Evolutionary conservation across 306 rosid species (phyloP).

Genomic region (Prunus dulcis): DNA sequence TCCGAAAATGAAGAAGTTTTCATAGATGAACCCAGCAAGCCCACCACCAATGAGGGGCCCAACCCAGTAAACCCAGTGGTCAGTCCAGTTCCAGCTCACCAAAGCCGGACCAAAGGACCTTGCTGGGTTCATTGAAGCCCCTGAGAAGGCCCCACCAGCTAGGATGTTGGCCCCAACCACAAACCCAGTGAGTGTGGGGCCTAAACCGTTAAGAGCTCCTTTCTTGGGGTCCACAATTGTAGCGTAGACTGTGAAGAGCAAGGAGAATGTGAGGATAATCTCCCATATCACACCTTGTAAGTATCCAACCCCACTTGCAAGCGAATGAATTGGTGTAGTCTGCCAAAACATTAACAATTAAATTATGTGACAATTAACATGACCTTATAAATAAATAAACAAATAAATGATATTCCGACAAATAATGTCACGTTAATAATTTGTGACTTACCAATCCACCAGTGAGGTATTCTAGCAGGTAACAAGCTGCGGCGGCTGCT

Average conservation of each 20-base stretch:
- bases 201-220: slow-evolving; percentile 62
- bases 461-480: slow-evolving; percentile 57
- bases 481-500: slow-evolving; percentile 59
- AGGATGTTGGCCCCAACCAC: slow-evolving; percentile 83
- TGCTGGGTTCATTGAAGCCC: slow-evolving; percentile 89
- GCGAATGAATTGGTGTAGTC: slow-evolving; percentile 66
- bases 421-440: neutral
- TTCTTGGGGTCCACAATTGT: slow-evolving; percentile 88
- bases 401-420: neutral
- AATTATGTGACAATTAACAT: neutral
- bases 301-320: slow-evolving; percentile 71
- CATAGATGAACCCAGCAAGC: slow-evolving; percentile 74
- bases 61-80: slow-evolving; percentile 94
- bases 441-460: slow-evolving; percentile 60
- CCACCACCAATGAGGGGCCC: slow-evolving; percentile 94
- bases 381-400: neutral
- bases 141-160: slow-evolving; percentile 79
- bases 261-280: slow-evolving; percentile 66
- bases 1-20: slow-evolving; percentile 61
- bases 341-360: slow-evolving; percentile 23
- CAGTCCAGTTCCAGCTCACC: slow-evolving; percentile 73
- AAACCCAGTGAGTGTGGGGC: slow-evolving; percentile 70
- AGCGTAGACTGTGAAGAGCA: slow-evolving; percentile 71
- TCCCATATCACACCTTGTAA: slow-evolving; percentile 82
- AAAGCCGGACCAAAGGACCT: slow-evolving; percentile 91